These are phyloP conservation scores for Besnoitia besnoiti DNA, from an alignment of 169 alveolate genomes.

Conservation along the genomic window DNA sequence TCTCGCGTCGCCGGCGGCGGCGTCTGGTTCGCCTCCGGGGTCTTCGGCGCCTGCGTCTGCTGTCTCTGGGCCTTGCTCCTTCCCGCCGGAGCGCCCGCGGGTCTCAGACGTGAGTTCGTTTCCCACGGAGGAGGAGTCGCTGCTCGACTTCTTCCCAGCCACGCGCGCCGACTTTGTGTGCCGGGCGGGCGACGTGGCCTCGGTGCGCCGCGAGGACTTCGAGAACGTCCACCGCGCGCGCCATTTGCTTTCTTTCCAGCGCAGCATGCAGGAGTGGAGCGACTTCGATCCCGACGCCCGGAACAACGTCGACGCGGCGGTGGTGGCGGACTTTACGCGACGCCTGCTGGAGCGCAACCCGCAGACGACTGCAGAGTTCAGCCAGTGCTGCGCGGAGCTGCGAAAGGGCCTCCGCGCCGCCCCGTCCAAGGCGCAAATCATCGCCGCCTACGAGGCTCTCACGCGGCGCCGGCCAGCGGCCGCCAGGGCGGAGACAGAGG, in stretches of 20 bases:
- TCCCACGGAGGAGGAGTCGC: neutral
- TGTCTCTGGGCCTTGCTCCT: neutral
- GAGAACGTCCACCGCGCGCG: slow-evolving; percentile 74
- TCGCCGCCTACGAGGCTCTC: slow-evolving; percentile 73
- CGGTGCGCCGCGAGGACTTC: slow-evolving; percentile 70
- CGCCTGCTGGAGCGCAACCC: slow-evolving; percentile 70
- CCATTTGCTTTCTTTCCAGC: slow-evolving; percentile 73
- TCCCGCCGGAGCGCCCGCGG: neutral
- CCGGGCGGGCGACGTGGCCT: slow-evolving; percentile 77
- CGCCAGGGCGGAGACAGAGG: neutral
- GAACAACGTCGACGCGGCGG: slow-evolving; percentile 60
- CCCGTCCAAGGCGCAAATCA: slow-evolving; percentile 77
- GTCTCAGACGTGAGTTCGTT: neutral
- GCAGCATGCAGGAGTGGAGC: slow-evolving; percentile 77
- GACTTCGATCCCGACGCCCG: slow-evolving; percentile 70
- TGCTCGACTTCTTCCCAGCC: slow-evolving; percentile 74
- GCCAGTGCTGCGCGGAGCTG: slow-evolving; percentile 62
- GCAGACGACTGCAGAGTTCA: slow-evolving; percentile 67
- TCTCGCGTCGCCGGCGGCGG: neutral
- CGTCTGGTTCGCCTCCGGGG: neutral
- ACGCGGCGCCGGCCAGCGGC: slow-evolving; percentile 66
- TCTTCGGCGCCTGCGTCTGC: neutral
- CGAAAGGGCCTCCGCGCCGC: slow-evolving; percentile 69
- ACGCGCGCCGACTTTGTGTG: slow-evolving; percentile 71
- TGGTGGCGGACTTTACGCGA: slow-evolving; percentile 63